phyloP scores from a whole-genome alignment of 805 yeast species.

The Hanseniaspora valbyensis region DNA sequence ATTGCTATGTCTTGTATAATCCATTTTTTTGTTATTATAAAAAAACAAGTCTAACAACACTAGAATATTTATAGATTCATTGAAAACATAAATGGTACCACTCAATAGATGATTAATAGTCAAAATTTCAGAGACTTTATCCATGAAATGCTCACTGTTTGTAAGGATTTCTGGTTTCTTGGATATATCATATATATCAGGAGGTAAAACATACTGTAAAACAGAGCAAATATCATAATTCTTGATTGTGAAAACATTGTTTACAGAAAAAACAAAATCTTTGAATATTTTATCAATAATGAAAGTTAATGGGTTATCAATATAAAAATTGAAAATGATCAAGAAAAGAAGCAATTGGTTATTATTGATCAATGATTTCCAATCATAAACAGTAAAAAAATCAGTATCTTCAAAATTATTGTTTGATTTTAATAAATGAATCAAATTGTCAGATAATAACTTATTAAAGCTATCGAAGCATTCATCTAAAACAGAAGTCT shows the following conservation, averaged over 20 bases:
- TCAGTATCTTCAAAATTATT: background rate
- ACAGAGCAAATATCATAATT: background rate
- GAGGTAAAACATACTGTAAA: slow-evolving; percentile 3
- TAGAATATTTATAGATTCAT: slow-evolving; percentile 1
- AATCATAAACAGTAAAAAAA: slow-evolving; percentile 1
- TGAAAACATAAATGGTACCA: background rate
- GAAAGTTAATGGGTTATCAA: slow-evolving; percentile 18
- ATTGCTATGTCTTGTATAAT: slow-evolving; percentile 10
- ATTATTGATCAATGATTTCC: slow-evolving; percentile 15
- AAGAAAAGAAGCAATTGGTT: slow-evolving; percentile 20
- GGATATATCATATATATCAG: slow-evolving; percentile 4
- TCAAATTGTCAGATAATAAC: slow-evolving; percentile 3
- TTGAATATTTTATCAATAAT: slow-evolving; percentile 11
- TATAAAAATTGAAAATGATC: slow-evolving; percentile 22
- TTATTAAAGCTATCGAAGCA: slow-evolving; percentile 16
- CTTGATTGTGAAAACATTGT: background rate
- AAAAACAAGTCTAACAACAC: background rate
- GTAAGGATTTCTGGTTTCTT: slow-evolving; percentile 3
- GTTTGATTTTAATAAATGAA: background rate
- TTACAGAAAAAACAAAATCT: background rate
- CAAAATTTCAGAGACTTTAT: slow-evolving; percentile 9
- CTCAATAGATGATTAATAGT: background rate
- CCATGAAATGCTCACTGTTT: slow-evolving; percentile 13
- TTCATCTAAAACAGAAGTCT: slow-evolving; percentile 12
- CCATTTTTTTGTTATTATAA: slow-evolving; percentile 12